A percentile compares a stretch with the other conserved stretches of the same genome.
Conservation (phyloP, 2,329 filamentous ascomycete species). For the Claviceps paspali region DNA sequence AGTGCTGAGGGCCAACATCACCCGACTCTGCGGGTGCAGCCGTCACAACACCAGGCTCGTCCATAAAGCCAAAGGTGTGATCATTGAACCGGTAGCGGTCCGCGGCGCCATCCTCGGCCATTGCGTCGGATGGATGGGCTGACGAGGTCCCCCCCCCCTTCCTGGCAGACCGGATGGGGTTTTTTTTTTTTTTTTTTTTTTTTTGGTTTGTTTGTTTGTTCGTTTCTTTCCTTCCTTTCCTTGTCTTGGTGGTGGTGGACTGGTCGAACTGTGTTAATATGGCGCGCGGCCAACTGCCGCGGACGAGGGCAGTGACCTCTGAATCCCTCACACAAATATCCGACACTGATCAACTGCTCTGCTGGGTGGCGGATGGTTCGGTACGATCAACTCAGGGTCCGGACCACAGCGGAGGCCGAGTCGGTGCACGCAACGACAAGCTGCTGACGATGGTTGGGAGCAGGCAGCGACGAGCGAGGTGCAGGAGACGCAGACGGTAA, state of each 20-base stretch:
- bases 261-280: too few relatives aligned
- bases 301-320: neutral
- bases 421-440: conserved; percentile 1
- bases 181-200: too few relatives aligned
- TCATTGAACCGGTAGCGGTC: conserved; percentile 29
- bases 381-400: neutral
- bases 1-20: conserved; percentile 21
- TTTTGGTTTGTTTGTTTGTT: too few relatives aligned
- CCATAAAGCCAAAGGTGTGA: conserved; percentile 22
- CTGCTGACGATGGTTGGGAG: neutral
- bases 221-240: too few relatives aligned
- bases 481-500: conserved; percentile 3
- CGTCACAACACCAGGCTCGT: conserved; percentile 15
- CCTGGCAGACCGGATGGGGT: neutral
- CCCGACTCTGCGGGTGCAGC: conserved; percentile 18
- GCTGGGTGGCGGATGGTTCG: conserved; percentile 1
- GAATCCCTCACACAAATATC: conserved; percentile 1
- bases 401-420: neutral
- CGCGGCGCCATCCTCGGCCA: conserved; percentile 26
- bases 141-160: conserved; percentile 1
- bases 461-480: neutral
- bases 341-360: neutral
- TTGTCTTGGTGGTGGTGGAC: too few relatives aligned
- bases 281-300: conserved; percentile 4
- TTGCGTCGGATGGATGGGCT: conserved; percentile 12